Conservation (phyloP, 106 monocot genomes). For the Acorus calamus region DNA sequence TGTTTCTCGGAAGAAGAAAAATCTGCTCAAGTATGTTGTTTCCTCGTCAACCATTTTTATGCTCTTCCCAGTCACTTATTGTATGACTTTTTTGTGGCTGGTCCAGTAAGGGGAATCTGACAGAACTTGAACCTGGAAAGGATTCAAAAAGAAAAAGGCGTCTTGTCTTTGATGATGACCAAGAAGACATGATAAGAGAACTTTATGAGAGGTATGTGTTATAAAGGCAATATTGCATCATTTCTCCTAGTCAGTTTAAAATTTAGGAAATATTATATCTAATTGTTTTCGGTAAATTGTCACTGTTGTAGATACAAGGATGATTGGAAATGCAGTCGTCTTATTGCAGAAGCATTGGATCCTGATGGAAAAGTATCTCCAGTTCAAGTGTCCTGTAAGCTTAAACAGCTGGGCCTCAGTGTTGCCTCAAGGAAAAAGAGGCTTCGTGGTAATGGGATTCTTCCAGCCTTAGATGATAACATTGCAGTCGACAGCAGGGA, state of each 20-base stretch:
- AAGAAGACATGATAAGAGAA: slow-evolving; percentile 30
- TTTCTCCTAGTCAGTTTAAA: not conserved
- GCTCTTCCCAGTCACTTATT: not conserved
- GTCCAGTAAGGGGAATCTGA: slow-evolving; percentile 16
- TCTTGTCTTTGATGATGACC: slow-evolving; percentile 36
- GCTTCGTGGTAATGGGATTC: not conserved
- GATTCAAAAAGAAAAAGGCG: slow-evolving; percentile 22
- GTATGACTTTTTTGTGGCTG: slow-evolving; percentile 1
- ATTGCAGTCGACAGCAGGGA: not conserved
- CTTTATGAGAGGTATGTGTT: slow-evolving; percentile 57
- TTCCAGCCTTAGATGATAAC: slow-evolving; percentile 11
- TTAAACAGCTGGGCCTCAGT: slow-evolving; percentile 53
- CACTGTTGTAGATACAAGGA: slow-evolving; percentile 47
- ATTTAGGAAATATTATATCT: not conserved
- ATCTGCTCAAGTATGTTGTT: too few relatives aligned
- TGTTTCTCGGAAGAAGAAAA: too few relatives aligned
- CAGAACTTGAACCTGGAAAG: slow-evolving; percentile 11
- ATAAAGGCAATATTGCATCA: not conserved
- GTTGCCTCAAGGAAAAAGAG: slow-evolving; percentile 25
- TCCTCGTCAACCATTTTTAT: too few relatives aligned
- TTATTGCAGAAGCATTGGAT: slow-evolving; percentile 62
- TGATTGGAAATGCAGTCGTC: slow-evolving; percentile 42
- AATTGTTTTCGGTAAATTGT: not conserved
- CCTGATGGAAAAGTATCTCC: slow-evolving; percentile 56
- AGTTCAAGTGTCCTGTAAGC: slow-evolving; percentile 47